Evolutionary conservation across 306 rosid species (phyloP).

Genomic region (Potentilla sterilis): DNA sequence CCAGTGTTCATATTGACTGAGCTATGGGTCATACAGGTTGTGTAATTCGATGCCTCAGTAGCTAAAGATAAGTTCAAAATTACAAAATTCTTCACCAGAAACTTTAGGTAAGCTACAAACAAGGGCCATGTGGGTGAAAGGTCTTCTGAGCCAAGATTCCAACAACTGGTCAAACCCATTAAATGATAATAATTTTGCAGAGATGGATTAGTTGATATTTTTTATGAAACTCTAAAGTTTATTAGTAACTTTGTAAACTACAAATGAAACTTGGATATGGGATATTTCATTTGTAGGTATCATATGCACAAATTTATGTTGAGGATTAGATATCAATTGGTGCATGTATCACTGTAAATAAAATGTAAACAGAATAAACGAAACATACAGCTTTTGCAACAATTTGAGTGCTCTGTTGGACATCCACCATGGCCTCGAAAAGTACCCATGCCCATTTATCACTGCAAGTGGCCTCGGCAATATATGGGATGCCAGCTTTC

Average conservation of each 20-base stretch:
- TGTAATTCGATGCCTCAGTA: not conserved
- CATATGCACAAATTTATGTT: not conserved
- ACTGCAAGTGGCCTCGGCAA: slow-evolving; percentile 53
- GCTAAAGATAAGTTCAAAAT: not conserved
- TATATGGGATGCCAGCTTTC: slow-evolving; percentile 50
- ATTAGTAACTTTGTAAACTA: not conserved
- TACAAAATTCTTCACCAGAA: not conserved
- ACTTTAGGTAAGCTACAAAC: not conserved
- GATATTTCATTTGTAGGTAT: slow-evolving; percentile 7
- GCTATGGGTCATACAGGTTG: not conserved
- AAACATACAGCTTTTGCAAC: slow-evolving; percentile 84
- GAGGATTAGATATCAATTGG: slow-evolving; percentile 4
- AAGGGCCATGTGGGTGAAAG: not conserved
- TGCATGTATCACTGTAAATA: slow-evolving; percentile 1
- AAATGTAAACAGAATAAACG: slow-evolving; percentile 7
- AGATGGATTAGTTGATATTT: slow-evolving; percentile 11
- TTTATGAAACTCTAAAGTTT: too few species aligned
- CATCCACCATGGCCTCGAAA: slow-evolving; percentile 61
- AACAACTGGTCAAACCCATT: not conserved
- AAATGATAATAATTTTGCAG: not conserved
- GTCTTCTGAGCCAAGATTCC: not conserved
- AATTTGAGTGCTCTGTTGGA: slow-evolving; percentile 58
- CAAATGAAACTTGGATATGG: slow-evolving; percentile 7
- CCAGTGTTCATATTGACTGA: not conserved
- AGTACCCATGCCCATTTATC: slow-evolving; percentile 99